Percentiles rank a stretch among this genome's conserved stretches.
phyloP scores from a whole-genome alignment of 768 basidiomycete species.

The Lactarius hengduanensis region DNA sequence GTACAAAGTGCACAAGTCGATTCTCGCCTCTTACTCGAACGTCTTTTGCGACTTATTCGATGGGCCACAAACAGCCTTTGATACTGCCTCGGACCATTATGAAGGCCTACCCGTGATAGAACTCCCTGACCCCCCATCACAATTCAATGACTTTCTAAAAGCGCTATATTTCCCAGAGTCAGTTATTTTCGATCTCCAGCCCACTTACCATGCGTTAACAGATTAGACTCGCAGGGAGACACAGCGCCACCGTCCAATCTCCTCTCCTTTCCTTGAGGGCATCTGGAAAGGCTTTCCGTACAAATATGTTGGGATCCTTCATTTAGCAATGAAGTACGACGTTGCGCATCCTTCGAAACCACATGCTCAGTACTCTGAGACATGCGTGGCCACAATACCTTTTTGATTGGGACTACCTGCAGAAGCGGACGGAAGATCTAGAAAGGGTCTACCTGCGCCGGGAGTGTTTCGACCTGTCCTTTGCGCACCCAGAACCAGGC shows the following conservation, averaged over 20 bases:
- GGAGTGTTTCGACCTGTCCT: constrained; percentile 23
- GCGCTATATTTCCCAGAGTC: constrained; percentile 27
- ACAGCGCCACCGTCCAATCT: constrained; percentile 22
- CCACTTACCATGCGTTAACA: background rate
- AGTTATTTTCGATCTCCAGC: background rate
- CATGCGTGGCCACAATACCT: constrained; percentile 26
- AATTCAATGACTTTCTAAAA: constrained; percentile 21
- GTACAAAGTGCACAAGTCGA: constrained; percentile 27
- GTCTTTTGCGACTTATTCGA: constrained; percentile 25
- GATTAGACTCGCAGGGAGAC: constrained; percentile 16
- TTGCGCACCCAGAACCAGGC: constrained; percentile 25
- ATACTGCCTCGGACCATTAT: constrained; percentile 23
- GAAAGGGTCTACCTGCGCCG: constrained; percentile 21
- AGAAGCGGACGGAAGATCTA: constrained; percentile 25
- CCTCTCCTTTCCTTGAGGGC: constrained; percentile 23
- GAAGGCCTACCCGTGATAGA: constrained; percentile 26
- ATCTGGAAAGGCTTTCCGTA: constrained; percentile 27
- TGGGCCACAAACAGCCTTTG: constrained; percentile 16
- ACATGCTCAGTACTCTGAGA: constrained; percentile 18
- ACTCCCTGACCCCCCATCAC: constrained; percentile 23
- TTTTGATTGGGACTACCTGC: constrained; percentile 23
- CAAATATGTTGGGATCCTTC: constrained; percentile 24
- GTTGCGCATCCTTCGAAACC: constrained; percentile 12
- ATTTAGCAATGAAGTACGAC: constrained; percentile 23
- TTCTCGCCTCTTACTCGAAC: constrained; percentile 23